Evolutionary conservation across 345 rosid genomes (phyloP), one percentile per base, ranked within the genome.

Genomic region (Cardamine resedifolia): DNA sequence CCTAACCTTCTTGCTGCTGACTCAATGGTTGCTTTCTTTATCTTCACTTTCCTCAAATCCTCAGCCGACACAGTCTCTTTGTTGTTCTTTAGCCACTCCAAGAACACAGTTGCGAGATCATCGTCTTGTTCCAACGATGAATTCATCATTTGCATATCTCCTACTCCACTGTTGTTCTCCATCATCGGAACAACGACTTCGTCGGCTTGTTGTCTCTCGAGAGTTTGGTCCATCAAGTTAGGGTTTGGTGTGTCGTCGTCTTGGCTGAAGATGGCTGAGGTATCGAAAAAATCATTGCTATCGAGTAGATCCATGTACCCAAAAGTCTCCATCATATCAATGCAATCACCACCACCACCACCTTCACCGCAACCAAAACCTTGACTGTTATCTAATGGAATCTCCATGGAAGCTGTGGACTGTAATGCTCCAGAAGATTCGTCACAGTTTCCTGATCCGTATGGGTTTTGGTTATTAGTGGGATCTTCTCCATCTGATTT

Each of bases 11-110:
- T 79, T 0, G 99, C 92, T 0, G 98, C 99, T 33, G 86, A 85
- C 67, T 96, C 99, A 10, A 96, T 90, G 0, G 98, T 96, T 0
- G 98, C 81, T 70, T 96, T 96, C 96, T 87, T 96, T 61, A 96
- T 86, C 83, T 90, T 96, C 36, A 96, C 90, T 68, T 68, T 88
- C 78, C 92, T 85, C 66, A 96, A 76, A 70, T 96, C 99, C 19
- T 96, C 99, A 4, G 97, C 97, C 2, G 97, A 88, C 5, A 96
- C 96, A 0, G 80, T 81, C 68, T 96, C 97, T 15, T 90, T 83
- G 81, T 96, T 96, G 51, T 66, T 82, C 82, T 85, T 90, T 12
- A 96, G 83, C 99, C 99, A 96, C 73, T 96, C 97, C 31, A 96
- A 61, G 59, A 96, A 90, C 77, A 96, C 94, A 66, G 38, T 59